Conservation (phyloP, 495 filamentous ascomycete genomes). For the Trichoderma reesei region DNA sequence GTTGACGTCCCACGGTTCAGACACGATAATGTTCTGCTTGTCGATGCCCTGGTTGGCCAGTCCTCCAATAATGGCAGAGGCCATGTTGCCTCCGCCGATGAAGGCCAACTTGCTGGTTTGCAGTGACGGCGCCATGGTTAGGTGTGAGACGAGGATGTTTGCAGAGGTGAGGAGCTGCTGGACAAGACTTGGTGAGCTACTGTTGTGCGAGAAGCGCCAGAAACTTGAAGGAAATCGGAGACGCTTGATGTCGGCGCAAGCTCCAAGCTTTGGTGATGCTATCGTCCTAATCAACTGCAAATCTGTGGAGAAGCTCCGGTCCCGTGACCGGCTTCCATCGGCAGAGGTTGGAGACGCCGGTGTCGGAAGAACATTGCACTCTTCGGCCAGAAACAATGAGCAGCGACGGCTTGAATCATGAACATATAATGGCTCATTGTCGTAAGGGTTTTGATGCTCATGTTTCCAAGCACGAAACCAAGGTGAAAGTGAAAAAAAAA, state of each 20-base stretch:
- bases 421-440: no score
- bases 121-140: neutral
- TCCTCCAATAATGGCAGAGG: slow-evolving; percentile 29
- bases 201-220: neutral
- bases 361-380: neutral
- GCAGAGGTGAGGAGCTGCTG: neutral
- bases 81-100: slow-evolving; percentile 31
- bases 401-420: neutral
- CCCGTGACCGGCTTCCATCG: slow-evolving; percentile 7
- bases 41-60: slow-evolving; percentile 24
- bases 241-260: slow-evolving; percentile 1
- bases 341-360: neutral
- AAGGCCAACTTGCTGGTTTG: slow-evolving; percentile 22
- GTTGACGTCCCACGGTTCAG: slow-evolving; percentile 28
- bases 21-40: slow-evolving; percentile 34
- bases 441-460: no score
- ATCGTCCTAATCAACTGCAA: neutral
- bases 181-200: neutral
- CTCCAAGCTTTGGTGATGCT: neutral
- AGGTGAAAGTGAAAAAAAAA: no score
- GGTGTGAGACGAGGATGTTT: neutral
- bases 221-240: neutral
- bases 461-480: no score
- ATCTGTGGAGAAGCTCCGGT: neutral
- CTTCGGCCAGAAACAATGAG: neutral